Evolutionary conservation across 495 filamentous ascomycete genomes (phyloP).

Genomic region (Pyronema omphalodes): DNA sequence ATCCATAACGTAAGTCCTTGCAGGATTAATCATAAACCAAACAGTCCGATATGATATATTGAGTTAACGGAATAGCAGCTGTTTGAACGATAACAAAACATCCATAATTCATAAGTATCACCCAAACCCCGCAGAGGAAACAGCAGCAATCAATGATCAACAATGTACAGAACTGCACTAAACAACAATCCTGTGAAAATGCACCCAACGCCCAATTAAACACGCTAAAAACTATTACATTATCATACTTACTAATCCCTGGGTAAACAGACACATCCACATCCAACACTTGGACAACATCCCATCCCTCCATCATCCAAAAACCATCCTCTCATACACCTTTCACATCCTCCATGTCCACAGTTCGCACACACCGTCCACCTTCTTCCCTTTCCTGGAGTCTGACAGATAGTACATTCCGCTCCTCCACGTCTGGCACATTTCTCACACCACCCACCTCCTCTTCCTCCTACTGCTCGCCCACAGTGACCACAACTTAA

Average conservation of each 20-base stretch:
- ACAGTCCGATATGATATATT: no score
- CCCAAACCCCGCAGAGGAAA: no score
- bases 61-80: no score
- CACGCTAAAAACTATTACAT: not conserved
- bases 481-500: conserved; percentile 13
- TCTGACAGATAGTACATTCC: conserved; percentile 21
- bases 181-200: no score
- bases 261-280: conserved; percentile 22
- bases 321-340: conserved; percentile 21
- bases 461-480: conserved; percentile 10
- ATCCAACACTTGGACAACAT: conserved; percentile 18
- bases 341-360: conserved; percentile 20
- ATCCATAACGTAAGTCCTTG: no score
- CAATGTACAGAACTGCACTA: no score
- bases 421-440: conserved; percentile 18
- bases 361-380: conserved; percentile 21
- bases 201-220: no score
- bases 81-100: no score
- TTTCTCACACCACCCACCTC: conserved; percentile 17
- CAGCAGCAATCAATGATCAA: no score
- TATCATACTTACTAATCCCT: not conserved
- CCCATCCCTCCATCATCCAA: conserved; percentile 8
- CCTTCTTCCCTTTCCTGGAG: conserved; percentile 15
- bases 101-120: no score
- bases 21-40: no score